A percentile compares a stretch with the other conserved stretches of the same genome.
Evolutionary conservation across 768 basidiomycete species (phyloP).

Genomic region (Paxillus involutus): DNA sequence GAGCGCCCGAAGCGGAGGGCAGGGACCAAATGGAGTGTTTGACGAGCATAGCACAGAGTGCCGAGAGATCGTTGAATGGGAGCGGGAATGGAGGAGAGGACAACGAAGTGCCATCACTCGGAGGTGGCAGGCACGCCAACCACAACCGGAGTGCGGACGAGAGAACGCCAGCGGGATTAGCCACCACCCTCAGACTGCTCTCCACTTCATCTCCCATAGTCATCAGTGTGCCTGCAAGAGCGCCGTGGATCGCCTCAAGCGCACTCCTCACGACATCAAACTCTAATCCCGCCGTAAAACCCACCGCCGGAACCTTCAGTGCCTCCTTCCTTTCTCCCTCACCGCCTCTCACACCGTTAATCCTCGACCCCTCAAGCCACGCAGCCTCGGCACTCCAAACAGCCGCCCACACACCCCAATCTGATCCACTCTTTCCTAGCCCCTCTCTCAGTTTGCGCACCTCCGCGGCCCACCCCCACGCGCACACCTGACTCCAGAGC

Average conservation of each 20-base stretch:
- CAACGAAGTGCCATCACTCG: slow-evolving; percentile 35
- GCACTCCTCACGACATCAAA: slow-evolving; percentile 36
- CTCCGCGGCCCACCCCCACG: slow-evolving; percentile 73
- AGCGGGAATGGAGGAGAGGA: slow-evolving; percentile 58
- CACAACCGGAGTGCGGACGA: slow-evolving; percentile 58
- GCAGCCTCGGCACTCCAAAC: slow-evolving; percentile 46
- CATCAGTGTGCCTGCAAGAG: slow-evolving; percentile 13
- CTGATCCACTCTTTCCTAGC: slow-evolving; percentile 30
- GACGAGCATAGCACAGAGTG: slow-evolving; percentile 48
- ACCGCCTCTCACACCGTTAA: slow-evolving; percentile 71
- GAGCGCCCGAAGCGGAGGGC: slow-evolving; percentile 2
- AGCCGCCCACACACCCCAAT: slow-evolving; percentile 31
- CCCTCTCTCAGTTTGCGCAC: slow-evolving; percentile 40
- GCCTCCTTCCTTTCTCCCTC: slow-evolving; percentile 53
- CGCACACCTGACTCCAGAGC: slow-evolving; percentile 83
- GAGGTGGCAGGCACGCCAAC: slow-evolving; percentile 57
- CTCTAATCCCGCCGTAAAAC: slow-evolving; percentile 32
- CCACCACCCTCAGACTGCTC: slow-evolving; percentile 28
- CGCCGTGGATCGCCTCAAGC: slow-evolving; percentile 33
- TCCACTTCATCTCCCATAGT: slow-evolving; percentile 1
- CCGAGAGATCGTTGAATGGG: slow-evolving; percentile 57
- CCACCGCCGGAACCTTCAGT: slow-evolving; percentile 34
- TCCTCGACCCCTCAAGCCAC: slow-evolving; percentile 75
- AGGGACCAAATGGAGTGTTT: slow-evolving; percentile 52
- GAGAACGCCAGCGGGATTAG: slow-evolving; percentile 36